phyloP scores from a whole-genome alignment of 2,329 filamentous ascomycete species.

The Neodidymelliopsis sp. region DNA sequence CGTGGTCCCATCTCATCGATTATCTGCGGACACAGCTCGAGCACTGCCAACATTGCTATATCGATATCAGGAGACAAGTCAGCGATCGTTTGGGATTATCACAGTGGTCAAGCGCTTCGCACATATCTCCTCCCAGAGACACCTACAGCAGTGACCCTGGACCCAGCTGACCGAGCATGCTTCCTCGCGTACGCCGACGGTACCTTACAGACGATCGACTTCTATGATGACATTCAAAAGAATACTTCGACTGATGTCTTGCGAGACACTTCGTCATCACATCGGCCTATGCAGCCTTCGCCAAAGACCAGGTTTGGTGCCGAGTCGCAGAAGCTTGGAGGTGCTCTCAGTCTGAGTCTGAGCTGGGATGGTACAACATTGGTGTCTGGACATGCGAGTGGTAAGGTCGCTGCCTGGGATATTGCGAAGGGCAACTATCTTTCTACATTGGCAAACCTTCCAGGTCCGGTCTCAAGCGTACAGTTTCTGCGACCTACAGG shows the following conservation, averaged over 20 bases:
- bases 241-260: slow-evolving; percentile 50
- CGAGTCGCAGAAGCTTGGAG: slow-evolving; percentile 69
- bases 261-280: slow-evolving; percentile 63
- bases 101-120: slow-evolving; percentile 75
- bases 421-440: slow-evolving; percentile 73
- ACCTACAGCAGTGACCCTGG: slow-evolving; percentile 76
- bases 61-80: slow-evolving; percentile 87
- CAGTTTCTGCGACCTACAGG: slow-evolving; percentile 71
- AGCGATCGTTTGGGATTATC: slow-evolving; percentile 92
- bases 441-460: slow-evolving; percentile 73
- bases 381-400: slow-evolving; percentile 81
- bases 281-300: slow-evolving; percentile 58
- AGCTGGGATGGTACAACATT: slow-evolving; percentile 84
- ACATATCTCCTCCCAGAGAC: slow-evolving; percentile 81
- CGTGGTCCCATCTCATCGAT: slow-evolving; percentile 73
- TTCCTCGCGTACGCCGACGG: slow-evolving; percentile 84
- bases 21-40: slow-evolving; percentile 70
- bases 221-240: slow-evolving; percentile 63
- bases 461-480: slow-evolving; percentile 83
- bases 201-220: slow-evolving; percentile 79
- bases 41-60: slow-evolving; percentile 80
- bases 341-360: slow-evolving; percentile 71
- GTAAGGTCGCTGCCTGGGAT: slow-evolving; percentile 83
- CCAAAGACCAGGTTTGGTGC: slow-evolving; percentile 54
- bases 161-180: slow-evolving; percentile 82